These are phyloP conservation scores for Canna indica DNA, from an alignment of 176 grass and related monocot species.

Conservation along the genomic window DNA sequence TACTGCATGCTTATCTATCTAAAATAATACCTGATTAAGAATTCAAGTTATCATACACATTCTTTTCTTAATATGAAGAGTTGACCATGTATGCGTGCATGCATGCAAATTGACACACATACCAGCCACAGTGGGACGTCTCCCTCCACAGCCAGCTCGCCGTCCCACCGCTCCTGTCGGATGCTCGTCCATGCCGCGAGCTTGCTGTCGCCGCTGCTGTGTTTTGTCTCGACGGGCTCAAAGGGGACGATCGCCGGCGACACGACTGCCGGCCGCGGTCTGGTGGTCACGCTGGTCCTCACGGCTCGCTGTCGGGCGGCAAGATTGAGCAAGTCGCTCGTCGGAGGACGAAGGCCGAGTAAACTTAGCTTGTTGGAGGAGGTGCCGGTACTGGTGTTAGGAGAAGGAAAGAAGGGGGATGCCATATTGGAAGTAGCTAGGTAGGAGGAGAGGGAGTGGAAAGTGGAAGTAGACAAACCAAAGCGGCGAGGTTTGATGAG, in stretches of 20 bases:
- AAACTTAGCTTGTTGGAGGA: neutral
- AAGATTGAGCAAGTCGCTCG: too few relatives aligned
- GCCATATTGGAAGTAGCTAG: too few relatives aligned
- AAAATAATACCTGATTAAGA: too few relatives aligned
- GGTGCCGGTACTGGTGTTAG: neutral
- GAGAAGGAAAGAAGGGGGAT: conserved; percentile 18
- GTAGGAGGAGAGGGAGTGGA: too few relatives aligned
- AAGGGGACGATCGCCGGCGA: neutral
- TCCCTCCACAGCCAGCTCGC: conserved; percentile 51
- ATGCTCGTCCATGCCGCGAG: conserved; percentile 83
- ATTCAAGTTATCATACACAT: too few relatives aligned
- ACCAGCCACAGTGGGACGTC: conserved; percentile 87
- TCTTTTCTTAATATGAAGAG: too few relatives aligned
- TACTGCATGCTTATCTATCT: too few relatives aligned
- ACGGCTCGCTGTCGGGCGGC: neutral
- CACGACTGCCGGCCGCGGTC: neutral
- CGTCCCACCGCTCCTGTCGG: conserved; percentile 83
- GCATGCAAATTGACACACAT: conserved; percentile 15
- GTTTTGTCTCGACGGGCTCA: conserved; percentile 9
- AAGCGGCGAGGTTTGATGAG: neutral
- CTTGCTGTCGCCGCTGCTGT: conserved; percentile 10
- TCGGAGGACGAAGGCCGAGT: too few relatives aligned
- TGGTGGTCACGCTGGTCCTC: conserved; percentile 16
- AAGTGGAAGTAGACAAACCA: neutral
- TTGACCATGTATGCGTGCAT: neutral